These are phyloP conservation scores for Tricholoma flavovirens DNA, from an alignment of 768 basidiomycete genomes.

Conservation along the genomic window DNA sequence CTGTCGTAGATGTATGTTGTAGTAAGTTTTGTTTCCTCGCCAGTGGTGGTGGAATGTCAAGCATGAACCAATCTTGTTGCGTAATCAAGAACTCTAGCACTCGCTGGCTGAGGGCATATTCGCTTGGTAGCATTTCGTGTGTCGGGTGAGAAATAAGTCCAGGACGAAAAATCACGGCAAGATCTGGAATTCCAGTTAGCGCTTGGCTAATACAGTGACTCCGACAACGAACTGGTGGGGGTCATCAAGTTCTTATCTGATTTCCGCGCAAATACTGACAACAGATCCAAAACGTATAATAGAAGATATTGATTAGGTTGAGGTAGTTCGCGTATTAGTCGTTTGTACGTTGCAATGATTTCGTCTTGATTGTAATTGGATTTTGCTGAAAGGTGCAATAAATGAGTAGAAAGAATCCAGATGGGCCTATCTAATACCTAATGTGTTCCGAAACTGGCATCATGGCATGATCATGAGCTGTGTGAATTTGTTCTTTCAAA, in stretches of 20 bases:
- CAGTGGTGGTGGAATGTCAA: conserved; percentile 76
- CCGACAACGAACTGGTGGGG: conserved; percentile 65
- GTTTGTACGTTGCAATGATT: conserved; percentile 75
- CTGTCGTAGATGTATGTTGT: conserved; percentile 20
- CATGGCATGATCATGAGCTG: conserved; percentile 11
- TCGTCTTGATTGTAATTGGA: conserved; percentile 64
- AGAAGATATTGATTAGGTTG: conserved; percentile 92
- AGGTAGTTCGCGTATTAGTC: conserved; percentile 79
- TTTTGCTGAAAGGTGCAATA: conserved; percentile 41
- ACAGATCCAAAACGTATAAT: conserved; percentile 91
- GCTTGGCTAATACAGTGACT: neutral
- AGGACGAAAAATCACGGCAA: conserved; percentile 96
- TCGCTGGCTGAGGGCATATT: conserved; percentile 82
- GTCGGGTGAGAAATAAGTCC: conserved; percentile 86
- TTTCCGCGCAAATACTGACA: conserved; percentile 92
- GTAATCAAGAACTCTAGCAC: conserved; percentile 94
- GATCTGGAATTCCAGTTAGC: conserved; percentile 48
- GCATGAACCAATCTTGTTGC: conserved; percentile 94
- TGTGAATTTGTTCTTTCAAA: conserved; percentile 8
- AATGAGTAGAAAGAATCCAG: neutral
- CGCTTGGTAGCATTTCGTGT: conserved; percentile 80
- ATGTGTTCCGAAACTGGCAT: conserved; percentile 68
- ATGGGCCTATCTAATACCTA: conserved; percentile 42
- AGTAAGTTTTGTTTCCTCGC: conserved; percentile 9
- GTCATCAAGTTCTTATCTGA: conserved; percentile 95